Conservation (phyloP, 345 rosid species). For the Eucalyptus shirleyi region DNA sequence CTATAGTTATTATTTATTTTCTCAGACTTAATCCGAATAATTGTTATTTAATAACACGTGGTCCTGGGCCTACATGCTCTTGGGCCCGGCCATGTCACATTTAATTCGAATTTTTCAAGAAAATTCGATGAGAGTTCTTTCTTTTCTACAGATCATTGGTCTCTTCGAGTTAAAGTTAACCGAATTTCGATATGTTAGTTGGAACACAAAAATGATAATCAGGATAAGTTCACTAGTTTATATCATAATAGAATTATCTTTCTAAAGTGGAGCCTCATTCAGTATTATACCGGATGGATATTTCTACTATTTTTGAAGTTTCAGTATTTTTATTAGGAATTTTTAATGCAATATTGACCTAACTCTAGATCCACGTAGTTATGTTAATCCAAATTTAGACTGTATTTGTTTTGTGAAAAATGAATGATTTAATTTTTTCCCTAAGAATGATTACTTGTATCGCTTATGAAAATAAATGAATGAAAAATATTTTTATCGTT, state of each 20-base stretch:
- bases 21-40: not conserved
- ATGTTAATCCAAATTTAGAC: not conserved
- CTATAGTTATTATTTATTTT: not conserved
- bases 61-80: not conserved
- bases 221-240: not conserved
- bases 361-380: not conserved
- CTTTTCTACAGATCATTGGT: not conserved
- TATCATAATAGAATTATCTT: not conserved
- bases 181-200: not conserved
- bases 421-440: too few relatives aligned
- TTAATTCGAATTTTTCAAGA: not conserved
- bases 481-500: too few relatives aligned
- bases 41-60: not conserved
- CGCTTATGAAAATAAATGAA: too few relatives aligned
- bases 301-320: not conserved
- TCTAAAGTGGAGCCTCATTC: not conserved
- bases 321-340: not conserved
- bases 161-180: not conserved
- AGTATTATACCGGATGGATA: not conserved
- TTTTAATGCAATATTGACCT: not conserved
- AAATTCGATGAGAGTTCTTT: not conserved
- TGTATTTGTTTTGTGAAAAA: too few relatives aligned
- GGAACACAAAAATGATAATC: not conserved
- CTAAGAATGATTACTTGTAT: too few relatives aligned
- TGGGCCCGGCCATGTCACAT: not conserved